A percentile compares a stretch with the other conserved stretches of the same genome.
Evolutionary conservation across 148 eudicot species (phyloP).

Genomic region (Gaultheria prostrata): DNA sequence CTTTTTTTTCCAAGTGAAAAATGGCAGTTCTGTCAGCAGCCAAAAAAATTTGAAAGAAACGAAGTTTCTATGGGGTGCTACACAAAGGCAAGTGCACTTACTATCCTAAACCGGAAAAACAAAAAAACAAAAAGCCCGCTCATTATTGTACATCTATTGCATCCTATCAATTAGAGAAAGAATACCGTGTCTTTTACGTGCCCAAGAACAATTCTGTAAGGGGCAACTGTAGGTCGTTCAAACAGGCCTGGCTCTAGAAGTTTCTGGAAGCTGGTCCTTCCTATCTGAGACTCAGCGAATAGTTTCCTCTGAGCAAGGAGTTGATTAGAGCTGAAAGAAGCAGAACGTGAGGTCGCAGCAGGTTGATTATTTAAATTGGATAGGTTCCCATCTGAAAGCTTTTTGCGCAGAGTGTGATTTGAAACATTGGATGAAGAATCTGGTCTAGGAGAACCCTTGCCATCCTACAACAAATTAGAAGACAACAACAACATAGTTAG

Average conservation of each 20-base stretch:
- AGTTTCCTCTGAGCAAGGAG: constrained; percentile 57
- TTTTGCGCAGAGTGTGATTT: constrained; percentile 17
- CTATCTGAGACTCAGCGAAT: constrained; percentile 67
- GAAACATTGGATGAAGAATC: constrained; percentile 18
- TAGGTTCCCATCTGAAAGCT: constrained; percentile 27
- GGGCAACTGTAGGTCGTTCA: constrained; percentile 64
- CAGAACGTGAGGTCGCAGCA: constrained; percentile 25
- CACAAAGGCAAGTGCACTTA: neutral
- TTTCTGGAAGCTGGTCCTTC: constrained; percentile 77
- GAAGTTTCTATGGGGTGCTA: neutral
- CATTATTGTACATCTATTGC: neutral
- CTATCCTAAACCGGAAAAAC: neutral
- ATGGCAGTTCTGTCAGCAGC: neutral
- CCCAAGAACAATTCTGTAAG: constrained; percentile 84
- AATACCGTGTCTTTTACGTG: constrained; percentile 79
- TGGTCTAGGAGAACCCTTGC: constrained; percentile 12
- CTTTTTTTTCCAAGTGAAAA: neutral
- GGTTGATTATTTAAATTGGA: constrained; percentile 25
- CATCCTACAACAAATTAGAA: constrained; percentile 37
- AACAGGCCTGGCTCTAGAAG: constrained; percentile 84
- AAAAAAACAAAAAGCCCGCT: neutral
- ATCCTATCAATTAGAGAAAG: neutral
- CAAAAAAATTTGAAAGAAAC: neutral
- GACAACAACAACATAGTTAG: neutral
- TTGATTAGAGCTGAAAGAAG: constrained; percentile 38